Evolutionary conservation across 768 basidiomycete species (phyloP).

Genomic region (Termitomyces titanicus): DNA sequence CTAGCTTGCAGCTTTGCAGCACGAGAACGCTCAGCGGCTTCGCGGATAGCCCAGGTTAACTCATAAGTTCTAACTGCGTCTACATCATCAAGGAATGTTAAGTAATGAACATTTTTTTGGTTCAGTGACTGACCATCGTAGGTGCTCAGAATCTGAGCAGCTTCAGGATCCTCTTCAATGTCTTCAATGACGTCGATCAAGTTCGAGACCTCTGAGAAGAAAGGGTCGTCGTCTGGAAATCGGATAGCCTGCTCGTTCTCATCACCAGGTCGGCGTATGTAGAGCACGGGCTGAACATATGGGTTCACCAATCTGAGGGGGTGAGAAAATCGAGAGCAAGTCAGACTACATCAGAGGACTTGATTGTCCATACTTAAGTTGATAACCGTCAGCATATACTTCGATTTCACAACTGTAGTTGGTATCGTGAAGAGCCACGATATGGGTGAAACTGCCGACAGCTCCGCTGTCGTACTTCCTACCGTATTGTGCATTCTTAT

Average conservation of each 20-base stretch:
- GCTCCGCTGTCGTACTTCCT: conserved; percentile 97
- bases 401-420: conserved; percentile 96
- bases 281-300: conserved; percentile 87
- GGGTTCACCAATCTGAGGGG: conserved; percentile 75
- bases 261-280: conserved; percentile 80
- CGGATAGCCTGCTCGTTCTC: conserved; percentile 66
- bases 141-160: conserved; percentile 72
- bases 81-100: conserved; percentile 20
- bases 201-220: conserved; percentile 91
- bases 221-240: conserved; percentile 85
- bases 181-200: conserved; percentile 88
- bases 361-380: conserved; percentile 55
- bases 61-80: conserved; percentile 89
- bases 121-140: conserved; percentile 63
- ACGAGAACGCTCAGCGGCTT: conserved; percentile 68
- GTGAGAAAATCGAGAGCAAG: conserved; percentile 4
- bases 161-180: conserved; percentile 83
- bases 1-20: conserved; percentile 38
- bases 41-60: conserved; percentile 90
- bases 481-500: conserved; percentile 12
- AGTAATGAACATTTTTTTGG: neutral
- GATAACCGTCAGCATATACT: conserved; percentile 92
- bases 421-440: conserved; percentile 86
- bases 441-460: conserved; percentile 88
- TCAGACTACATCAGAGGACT: neutral